These are phyloP conservation scores for Raphidocelis subcapitata DNA, from an alignment of 139 green algal genomes.

Conservation along the genomic window DNA sequence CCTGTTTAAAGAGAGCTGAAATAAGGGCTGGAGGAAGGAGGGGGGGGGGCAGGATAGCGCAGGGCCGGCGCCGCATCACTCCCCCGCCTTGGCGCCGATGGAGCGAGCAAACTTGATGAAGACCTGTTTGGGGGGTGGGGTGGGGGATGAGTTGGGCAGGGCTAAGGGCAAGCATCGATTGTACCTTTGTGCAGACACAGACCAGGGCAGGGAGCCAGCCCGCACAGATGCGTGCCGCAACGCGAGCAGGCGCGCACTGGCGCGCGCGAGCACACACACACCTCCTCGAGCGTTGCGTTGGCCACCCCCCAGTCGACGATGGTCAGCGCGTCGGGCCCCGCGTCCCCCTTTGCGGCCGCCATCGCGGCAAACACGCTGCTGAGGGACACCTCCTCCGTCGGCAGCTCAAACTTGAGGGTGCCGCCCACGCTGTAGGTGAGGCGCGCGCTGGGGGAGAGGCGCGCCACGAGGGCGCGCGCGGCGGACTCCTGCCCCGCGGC, in stretches of 20 bases:
- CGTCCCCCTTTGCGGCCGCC: slow-evolving; percentile 36
- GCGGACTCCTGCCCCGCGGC: slow-evolving; percentile 43
- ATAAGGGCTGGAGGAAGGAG: no score
- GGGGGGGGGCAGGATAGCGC: no score
- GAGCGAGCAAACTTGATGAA: slow-evolving; percentile 61
- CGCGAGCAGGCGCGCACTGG: no score
- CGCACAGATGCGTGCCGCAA: no score
- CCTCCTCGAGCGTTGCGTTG: slow-evolving; percentile 92
- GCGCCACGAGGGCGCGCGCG: slow-evolving; percentile 46
- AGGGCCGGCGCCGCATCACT: no score
- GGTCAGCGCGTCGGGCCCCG: slow-evolving; percentile 14
- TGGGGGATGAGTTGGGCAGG: no score
- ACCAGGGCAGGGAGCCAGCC: no score
- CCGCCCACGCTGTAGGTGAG: slow-evolving; percentile 68
- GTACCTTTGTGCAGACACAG: no score
- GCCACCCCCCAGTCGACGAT: slow-evolving; percentile 86
- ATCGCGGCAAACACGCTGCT: slow-evolving; percentile 67
- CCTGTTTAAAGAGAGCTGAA: no score
- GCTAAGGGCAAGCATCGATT: no score
- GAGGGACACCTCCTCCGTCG: slow-evolving; percentile 44
- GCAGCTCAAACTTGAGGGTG: slow-evolving; percentile 71
- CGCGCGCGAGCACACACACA: no score
- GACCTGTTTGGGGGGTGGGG: no score
- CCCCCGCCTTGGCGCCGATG: slow-evolving; percentile 32
- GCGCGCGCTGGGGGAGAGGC: slow-evolving; percentile 42